These are phyloP conservation scores for Blastocystis hominis DNA, from an alignment of 352 stramenopile genomes.

Conservation along the genomic window DNA sequence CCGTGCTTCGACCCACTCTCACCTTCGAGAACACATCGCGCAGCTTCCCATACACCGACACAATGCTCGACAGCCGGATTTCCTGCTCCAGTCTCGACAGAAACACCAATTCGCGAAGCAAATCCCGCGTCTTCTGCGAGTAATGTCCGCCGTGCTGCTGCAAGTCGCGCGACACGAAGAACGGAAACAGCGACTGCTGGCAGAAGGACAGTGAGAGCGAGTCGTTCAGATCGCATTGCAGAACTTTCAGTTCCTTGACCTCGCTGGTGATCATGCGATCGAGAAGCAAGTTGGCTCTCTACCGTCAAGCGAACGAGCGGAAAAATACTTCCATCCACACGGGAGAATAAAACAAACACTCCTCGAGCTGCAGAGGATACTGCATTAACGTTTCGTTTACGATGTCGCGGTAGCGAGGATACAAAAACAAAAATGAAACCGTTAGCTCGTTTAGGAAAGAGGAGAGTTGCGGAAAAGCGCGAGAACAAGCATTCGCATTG, in stretches of 20 bases:
- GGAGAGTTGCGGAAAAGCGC: slow-evolving; percentile 27
- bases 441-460: slow-evolving; percentile 46
- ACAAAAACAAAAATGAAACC: slow-evolving; percentile 36
- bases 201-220: neutral
- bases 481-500: slow-evolving; percentile 22
- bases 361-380: slow-evolving; percentile 24
- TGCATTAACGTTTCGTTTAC: neutral
- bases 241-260: neutral
- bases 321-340: slow-evolving; percentile 8
- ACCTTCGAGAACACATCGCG: neutral
- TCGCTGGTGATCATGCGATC: neutral
- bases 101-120: neutral
- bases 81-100: neutral
- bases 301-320: neutral
- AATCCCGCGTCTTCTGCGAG: neutral
- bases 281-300: neutral
- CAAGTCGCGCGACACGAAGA: neutral
- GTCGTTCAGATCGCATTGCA: slow-evolving; percentile 36
- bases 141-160: neutral
- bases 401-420: slow-evolving; percentile 10
- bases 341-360: neutral
- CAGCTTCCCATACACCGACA: neutral
- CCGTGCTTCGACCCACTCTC: neutral
- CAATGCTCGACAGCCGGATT: neutral
- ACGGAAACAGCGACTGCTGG: neutral